These are phyloP conservation scores for Cytospora piceicola DNA, from an alignment of 2,329 filamentous ascomycete genomes.

Conservation along the genomic window DNA sequence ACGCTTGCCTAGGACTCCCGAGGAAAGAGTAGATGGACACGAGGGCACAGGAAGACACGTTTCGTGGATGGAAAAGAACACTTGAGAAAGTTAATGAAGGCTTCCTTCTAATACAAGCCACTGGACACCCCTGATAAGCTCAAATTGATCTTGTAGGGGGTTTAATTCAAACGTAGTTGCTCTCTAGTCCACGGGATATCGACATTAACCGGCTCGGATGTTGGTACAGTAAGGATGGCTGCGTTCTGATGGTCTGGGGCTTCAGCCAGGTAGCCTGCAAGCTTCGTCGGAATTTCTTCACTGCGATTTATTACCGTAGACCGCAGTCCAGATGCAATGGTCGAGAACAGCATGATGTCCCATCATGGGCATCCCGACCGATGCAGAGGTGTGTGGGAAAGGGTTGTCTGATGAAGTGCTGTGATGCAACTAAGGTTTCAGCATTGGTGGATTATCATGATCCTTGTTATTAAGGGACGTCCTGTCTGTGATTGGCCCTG, in stretches of 20 bases:
- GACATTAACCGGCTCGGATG: constrained; percentile 24
- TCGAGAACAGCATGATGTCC: background rate
- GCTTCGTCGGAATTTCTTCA: background rate
- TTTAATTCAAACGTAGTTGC: constrained; percentile 1
- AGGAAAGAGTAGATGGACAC: background rate
- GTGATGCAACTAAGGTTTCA: constrained; percentile 29
- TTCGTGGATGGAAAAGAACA: background rate
- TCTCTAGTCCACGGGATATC: background rate
- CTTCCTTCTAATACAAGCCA: background rate
- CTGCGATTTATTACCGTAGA: background rate
- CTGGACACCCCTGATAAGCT: constrained; percentile 14
- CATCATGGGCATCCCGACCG: constrained; percentile 8
- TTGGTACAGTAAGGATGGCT: background rate
- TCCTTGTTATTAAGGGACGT: background rate
- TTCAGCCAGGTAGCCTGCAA: background rate
- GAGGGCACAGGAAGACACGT: constrained; percentile 1
- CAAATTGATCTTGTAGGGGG: constrained; percentile 23
- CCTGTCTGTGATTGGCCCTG: constrained; percentile 7
- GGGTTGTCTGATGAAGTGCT: constrained; percentile 13
- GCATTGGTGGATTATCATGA: background rate
- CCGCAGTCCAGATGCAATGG: background rate
- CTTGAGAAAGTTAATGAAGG: constrained; percentile 11
- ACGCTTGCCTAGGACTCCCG: background rate
- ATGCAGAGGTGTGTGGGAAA: constrained; percentile 14
- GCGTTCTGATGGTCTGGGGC: background rate